A percentile compares a stretch with the other conserved stretches of the same genome.
phyloP scores from a whole-genome alignment of 2,329 filamentous ascomycete species.

The Leptodontidium sp. region DNA sequence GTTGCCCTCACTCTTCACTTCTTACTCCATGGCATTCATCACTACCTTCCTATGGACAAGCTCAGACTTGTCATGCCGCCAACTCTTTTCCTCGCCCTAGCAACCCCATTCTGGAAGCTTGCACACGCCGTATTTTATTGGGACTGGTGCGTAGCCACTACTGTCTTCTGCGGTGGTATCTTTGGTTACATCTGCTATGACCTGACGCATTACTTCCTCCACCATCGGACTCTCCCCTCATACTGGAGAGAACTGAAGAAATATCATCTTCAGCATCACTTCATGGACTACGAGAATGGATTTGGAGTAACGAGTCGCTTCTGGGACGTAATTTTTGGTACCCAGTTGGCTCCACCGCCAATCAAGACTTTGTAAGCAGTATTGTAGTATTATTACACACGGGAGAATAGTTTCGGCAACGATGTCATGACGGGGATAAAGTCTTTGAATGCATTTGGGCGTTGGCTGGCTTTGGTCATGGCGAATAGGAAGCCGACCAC shows the following conservation, averaged over 20 bases:
- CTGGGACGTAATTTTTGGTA: conserved; percentile 94
- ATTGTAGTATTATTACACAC: conserved; percentile 17
- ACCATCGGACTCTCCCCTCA: conserved; percentile 88
- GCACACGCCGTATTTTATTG: conserved; percentile 83
- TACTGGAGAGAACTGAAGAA: conserved; percentile 96
- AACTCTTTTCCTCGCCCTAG: conserved; percentile 82
- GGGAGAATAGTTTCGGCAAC: conserved; percentile 21
- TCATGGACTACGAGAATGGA: conserved; percentile 96
- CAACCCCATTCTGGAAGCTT: conserved; percentile 90
- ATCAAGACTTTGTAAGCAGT: conserved; percentile 37
- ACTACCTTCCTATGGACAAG: conserved; percentile 99
- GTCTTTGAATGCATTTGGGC: conserved; percentile 19
- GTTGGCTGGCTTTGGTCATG: conserved; percentile 28
- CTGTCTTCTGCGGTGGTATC: conserved; percentile 87
- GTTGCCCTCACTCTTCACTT: conserved; percentile 90
- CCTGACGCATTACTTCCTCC: conserved; percentile 97
- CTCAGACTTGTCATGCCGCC: conserved; percentile 98
- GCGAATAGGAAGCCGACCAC: conserved; percentile 31
- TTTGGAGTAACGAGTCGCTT: conserved; percentile 97
- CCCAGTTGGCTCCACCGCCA: conserved; percentile 66
- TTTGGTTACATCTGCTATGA: conserved; percentile 98
- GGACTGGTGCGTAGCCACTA: conserved; percentile 82
- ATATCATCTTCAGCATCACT: conserved; percentile 96
- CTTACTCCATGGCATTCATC: conserved; percentile 93
- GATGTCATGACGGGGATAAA: conserved; percentile 39